A percentile compares a stretch with the other conserved stretches of the same genome.
These are phyloP conservation scores for Pyrrhoderma lamaoense DNA, from an alignment of 1,284 basidiomycete genomes.

Conservation along the genomic window DNA sequence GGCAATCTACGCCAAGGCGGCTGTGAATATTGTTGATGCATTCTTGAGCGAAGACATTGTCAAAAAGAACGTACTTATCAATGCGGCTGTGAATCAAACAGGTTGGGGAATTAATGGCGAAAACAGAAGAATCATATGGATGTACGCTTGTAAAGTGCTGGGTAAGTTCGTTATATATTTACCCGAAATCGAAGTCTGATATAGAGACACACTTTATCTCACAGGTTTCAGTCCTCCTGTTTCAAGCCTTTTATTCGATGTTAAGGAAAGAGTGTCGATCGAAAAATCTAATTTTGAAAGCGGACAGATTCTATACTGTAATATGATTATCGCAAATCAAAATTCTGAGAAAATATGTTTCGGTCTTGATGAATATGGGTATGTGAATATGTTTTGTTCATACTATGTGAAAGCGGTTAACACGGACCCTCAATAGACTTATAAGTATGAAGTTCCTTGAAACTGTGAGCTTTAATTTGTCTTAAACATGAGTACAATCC, in stretches of 20 bases:
- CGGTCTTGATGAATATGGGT: slow-evolving; percentile 36
- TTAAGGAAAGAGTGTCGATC: slow-evolving; percentile 24
- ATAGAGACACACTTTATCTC: neutral
- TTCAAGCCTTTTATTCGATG: slow-evolving; percentile 36
- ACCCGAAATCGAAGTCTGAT: neutral
- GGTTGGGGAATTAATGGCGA: too few relatives aligned
- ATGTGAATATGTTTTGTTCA: slow-evolving; percentile 12
- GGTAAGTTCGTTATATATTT: neutral
- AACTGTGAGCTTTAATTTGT: slow-evolving; percentile 26
- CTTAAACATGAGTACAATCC: neutral
- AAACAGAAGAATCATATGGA: too few relatives aligned
- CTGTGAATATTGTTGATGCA: slow-evolving; percentile 57
- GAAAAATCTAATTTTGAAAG: slow-evolving; percentile 23
- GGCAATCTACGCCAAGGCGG: slow-evolving; percentile 44
- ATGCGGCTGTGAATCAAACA: neutral
- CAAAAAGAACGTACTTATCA: neutral
- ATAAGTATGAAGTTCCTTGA: slow-evolving; percentile 38
- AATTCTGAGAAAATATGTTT: slow-evolving; percentile 23
- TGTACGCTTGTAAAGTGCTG: neutral
- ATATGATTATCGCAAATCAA: slow-evolving; percentile 35
- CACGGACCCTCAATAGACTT: slow-evolving; percentile 28
- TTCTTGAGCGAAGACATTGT: slow-evolving; percentile 42
- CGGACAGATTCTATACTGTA: slow-evolving; percentile 35
- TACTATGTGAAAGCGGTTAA: neutral
- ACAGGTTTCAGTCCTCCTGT: slow-evolving; percentile 23